Base-by-base conservation (phyloP, 2,329 filamentous ascomycete species). In the Fusarium aywerte region DNA sequence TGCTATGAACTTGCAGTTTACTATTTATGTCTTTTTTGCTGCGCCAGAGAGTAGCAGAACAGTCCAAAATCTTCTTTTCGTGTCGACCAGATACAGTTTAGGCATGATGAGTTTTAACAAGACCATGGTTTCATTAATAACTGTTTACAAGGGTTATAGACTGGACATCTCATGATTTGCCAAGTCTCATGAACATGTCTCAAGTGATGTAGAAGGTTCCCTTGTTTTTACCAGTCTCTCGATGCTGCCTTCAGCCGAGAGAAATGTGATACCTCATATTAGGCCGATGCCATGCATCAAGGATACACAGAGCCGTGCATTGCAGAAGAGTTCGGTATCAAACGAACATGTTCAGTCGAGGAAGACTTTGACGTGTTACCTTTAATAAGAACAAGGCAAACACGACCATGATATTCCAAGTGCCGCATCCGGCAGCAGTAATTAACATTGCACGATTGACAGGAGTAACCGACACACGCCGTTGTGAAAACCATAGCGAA, bases 351-450 rank as follows among this genome's bases (percentile, higher is more conserved):
- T 43, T 39, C 12, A 20, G 27, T 11, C 23, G 12, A 35, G 18
- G 16, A 27, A 21, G 27, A 9, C 20, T 13, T 20, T 21, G 10
- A 25, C 32, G 31, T 9, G 18, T 43, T 45, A 29, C 18, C 12
- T 11, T 33, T 39, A 25, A 45, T 40, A 25, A 44, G n/a, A 57
- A 20, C 15, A 47, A 33, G 9, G 5, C 23, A 21, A 49, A 58
- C 43, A 47, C 16, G 16, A 25, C 32, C 31, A 29, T 49, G 50
- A 63, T 23, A 38, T 50, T 42, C 13, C 31, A 39, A 62, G 40
- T 48, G 48, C 64, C 58, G 64, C 48, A 60, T 67, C 43, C 39
- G 53, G 58, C 23, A 51, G 50, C 52, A 54, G 60, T 20, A 51
- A 54, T 60, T 18, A 43, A 38, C 21, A 45, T 20, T 47, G 43